Evolutionary conservation across 202 grass and related monocot species (phyloP), one percentile per base, ranked within the genome.

Genomic region (Schoenoplectus tabernaemontani): DNA sequence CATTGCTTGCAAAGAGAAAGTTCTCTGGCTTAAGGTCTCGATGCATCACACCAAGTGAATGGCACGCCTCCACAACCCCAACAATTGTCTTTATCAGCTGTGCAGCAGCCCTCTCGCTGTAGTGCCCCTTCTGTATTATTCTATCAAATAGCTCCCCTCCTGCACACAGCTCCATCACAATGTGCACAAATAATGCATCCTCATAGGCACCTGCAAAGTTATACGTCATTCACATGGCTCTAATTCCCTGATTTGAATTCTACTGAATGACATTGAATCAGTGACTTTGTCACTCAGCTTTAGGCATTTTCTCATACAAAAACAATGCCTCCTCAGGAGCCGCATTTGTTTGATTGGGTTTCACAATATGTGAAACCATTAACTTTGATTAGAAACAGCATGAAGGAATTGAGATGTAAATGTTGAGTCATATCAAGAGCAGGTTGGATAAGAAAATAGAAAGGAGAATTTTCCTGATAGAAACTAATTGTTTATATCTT

Each of bases 11-110:
- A 12, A 93, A 88, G n/a, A 93, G 72, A 72, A 93, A 93, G 24
- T 93, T 93, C 63, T 93, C 91, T 6, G 91, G 91, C 78, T 93
- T 93, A 22, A 93, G 84, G 61, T 93, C 91, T 0, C 91, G 88
- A 20, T 93, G 91, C 87, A 93, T 93, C 32, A 93, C 90, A 28
- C 90, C 87, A 5, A 93, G 90, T 57, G 90, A 93, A 82, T 93
- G 90, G 81, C 90, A 93, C 1, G 87, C 90, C 59, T 90, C 83
- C 5, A 93, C 90, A 44, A 90, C 90, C 4, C 82, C 81, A 10
- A 88, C 85, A 51, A 93, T 90, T 6, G 87, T 90, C 64, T 59
- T 72, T 54, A 93, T 90, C 56, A 93, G 81, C 68, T 86, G 87
- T 7, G 90, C 87, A 2, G 90, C 90, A 13, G 87, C 87, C n/a